Evolutionary conservation across 768 basidiomycete species (phyloP).

Genomic region (Coprinopsis marcescibilis): DNA sequence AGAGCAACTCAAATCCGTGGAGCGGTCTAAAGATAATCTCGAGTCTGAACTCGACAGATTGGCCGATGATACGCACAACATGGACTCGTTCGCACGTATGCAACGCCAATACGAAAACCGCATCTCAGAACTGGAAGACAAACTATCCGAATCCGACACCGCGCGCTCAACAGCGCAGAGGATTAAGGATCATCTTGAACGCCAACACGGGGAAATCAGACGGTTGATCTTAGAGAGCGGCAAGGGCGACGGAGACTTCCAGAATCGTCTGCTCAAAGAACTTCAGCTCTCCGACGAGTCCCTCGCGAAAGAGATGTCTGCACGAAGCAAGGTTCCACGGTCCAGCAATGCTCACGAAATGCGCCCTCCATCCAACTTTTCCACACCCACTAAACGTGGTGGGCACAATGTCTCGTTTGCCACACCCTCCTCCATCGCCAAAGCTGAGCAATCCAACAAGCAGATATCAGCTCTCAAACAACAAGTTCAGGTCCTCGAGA

Average conservation of each 20-base stretch:
- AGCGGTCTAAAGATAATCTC: slow-evolving; percentile 59
- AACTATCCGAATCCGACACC: slow-evolving; percentile 52
- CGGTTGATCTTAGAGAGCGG: slow-evolving; percentile 53
- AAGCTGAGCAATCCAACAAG: slow-evolving; percentile 35
- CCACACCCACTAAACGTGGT: slow-evolving; percentile 38
- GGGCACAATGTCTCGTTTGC: neutral
- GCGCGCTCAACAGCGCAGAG: slow-evolving; percentile 43
- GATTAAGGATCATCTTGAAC: slow-evolving; percentile 58
- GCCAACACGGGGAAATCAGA: slow-evolving; percentile 68
- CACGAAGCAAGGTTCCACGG: slow-evolving; percentile 29
- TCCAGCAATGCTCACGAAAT: slow-evolving; percentile 29
- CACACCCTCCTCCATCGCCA: slow-evolving; percentile 12
- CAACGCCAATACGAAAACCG: slow-evolving; percentile 60
- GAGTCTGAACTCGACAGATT: slow-evolving; percentile 64
- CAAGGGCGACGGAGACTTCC: slow-evolving; percentile 57
- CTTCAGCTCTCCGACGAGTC: slow-evolving; percentile 57
- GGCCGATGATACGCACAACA: slow-evolving; percentile 51
- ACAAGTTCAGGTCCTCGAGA: slow-evolving; percentile 62
- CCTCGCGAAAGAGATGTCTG: slow-evolving; percentile 44
- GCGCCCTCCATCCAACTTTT: slow-evolving; percentile 34
- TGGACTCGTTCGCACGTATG: slow-evolving; percentile 50
- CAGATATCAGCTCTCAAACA: slow-evolving; percentile 50
- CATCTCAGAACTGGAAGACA: slow-evolving; percentile 57
- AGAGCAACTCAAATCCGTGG: slow-evolving; percentile 45
- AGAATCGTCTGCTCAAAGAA: slow-evolving; percentile 55